A percentile compares a stretch with the other conserved stretches of the same genome.
These are phyloP conservation scores for Urostyla sp. DNA, from an alignment of 73 alveolate genomes.

Conservation along the genomic window DNA sequence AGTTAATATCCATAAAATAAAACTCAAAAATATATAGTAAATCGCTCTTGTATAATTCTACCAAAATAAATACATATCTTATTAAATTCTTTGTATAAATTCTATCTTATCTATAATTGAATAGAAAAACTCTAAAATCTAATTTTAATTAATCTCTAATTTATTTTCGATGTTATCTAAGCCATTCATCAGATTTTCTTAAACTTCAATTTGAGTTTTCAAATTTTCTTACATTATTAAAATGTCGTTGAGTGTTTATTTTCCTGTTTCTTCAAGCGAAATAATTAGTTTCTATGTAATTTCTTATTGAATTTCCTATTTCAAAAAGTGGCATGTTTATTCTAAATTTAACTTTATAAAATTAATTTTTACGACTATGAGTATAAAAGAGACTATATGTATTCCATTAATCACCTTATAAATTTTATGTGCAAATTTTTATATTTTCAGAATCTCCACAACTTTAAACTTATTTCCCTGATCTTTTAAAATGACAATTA, in stretches of 20 bases:
- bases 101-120: background rate
- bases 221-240: background rate
- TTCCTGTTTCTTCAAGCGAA: background rate
- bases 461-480: background rate
- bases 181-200: too few species aligned
- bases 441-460: background rate
- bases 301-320: conserved; percentile 21
- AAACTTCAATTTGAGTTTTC: background rate
- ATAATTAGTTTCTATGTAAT: background rate
- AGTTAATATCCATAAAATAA: conserved; percentile 12
- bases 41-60: background rate
- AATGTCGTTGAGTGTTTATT: background rate
- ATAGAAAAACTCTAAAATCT: background rate
- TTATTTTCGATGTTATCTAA: background rate
- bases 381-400: conserved; percentile 25
- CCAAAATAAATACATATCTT: background rate
- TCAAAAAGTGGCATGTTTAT: conserved; percentile 14
- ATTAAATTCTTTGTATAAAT: background rate
- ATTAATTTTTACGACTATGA: too few species aligned
- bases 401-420: conserved; percentile 22
- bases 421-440: background rate
- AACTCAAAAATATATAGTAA: background rate
- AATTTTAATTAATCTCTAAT: background rate
- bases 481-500: conserved; percentile 4
- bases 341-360: too few species aligned